Base-by-base conservation (phyloP, 768 basidiomycete species). In the Russula lepida region DNA sequence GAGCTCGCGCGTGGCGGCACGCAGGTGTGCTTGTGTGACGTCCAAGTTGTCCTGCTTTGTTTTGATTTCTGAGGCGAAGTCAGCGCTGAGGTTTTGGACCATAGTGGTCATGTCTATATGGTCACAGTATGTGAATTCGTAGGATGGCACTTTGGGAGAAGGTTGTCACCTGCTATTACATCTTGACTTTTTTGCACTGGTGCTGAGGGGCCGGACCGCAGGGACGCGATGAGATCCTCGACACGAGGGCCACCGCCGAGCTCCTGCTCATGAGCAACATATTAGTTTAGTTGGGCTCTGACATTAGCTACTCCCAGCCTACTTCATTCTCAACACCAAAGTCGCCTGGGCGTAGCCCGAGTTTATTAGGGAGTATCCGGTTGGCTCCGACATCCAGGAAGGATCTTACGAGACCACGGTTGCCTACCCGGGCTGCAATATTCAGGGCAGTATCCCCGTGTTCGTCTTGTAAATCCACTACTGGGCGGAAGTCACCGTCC, bases 371-470 rank as follows among this genome's bases (percentile, higher is more conserved):
- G 62, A 91, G 77, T 68, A 84, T 81, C 66, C 88, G 84, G 72
- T 98, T 95, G 6, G 95, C 97, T 13, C 93, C 94, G 8, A 93
- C 90, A 68, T 97, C 95, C 61, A 99, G 68, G 66, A 98, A 73
- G 3, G 92, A 86, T 68, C 88, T 79, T 15, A 98, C 93, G 61
- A 98, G 71, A 63, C 87, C 86, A 63, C 88, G 79, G 71, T 93
- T 97, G 2, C 97, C 97, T 1, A 98, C 88, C 58, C 95, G 76
- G 0, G 95, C 95, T 15, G 95, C 92, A 67, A 98, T 90, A 74
- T 97, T 97, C 68, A 99, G 72, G 7, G 92, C 92, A 0, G 95
- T 98, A 70, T 99, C 97, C 0, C 95, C 97, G 71, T 98, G 88
- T 66, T 90, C 85, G 69, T 99, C 97, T 73, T 92, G 91, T 44